Conservation (phyloP, 2,329 filamentous ascomycete species). For the Stylonectria norvegica region DNA sequence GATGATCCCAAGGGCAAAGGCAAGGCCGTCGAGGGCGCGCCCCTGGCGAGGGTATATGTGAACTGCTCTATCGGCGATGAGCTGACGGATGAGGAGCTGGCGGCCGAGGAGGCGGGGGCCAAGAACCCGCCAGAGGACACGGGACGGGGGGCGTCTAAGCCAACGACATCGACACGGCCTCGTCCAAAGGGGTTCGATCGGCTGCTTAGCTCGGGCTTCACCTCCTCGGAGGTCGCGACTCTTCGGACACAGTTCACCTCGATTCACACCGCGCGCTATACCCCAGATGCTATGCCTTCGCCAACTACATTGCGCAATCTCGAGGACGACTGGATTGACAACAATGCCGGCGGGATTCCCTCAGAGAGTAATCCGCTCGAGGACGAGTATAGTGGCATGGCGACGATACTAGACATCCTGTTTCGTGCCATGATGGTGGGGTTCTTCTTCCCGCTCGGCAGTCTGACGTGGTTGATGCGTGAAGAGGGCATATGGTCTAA, state of each 20-base stretch:
- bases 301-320: slow-evolving; percentile 71
- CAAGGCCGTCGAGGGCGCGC: slow-evolving; percentile 57
- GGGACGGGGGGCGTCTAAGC: slow-evolving; percentile 44
- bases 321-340: slow-evolving; percentile 90
- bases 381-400: slow-evolving; percentile 49
- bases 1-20: slow-evolving; percentile 43
- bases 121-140: slow-evolving; percentile 37
- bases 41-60: slow-evolving; percentile 69
- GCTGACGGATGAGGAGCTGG: slow-evolving; percentile 66
- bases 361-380: slow-evolving; percentile 37
- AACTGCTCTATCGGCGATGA: slow-evolving; percentile 87
- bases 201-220: slow-evolving; percentile 77
- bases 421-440: slow-evolving; percentile 85
- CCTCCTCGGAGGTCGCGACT: slow-evolving; percentile 74
- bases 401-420: slow-evolving; percentile 71
- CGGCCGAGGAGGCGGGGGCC: slow-evolving; percentile 56
- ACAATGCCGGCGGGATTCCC: slow-evolving; percentile 46
- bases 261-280: slow-evolving; percentile 77
- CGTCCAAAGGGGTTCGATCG: slow-evolving; percentile 77
- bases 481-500: slow-evolving; percentile 86
- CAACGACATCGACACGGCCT: slow-evolving; percentile 29
- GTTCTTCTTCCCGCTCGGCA: slow-evolving; percentile 92
- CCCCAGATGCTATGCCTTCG: slow-evolving; percentile 83
- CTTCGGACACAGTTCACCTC: slow-evolving; percentile 85
- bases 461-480: slow-evolving; percentile 77